Percentiles rank a stretch among this genome's conserved stretches.
Conservation (phyloP, 2,329 filamentous ascomycete genomes). For the Xylariaceae sp. region DNA sequence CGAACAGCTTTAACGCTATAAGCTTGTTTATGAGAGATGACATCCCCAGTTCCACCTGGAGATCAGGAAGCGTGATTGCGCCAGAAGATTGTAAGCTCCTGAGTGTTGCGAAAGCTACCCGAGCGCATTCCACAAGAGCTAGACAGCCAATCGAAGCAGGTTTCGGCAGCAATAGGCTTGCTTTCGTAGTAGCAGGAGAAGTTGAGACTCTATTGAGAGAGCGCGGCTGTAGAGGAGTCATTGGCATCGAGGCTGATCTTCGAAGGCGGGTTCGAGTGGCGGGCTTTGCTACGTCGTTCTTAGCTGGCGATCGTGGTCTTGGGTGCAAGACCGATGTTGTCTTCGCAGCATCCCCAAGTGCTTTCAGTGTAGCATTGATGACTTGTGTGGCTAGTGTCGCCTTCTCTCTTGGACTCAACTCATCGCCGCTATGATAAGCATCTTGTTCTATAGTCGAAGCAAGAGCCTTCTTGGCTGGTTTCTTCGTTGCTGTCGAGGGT, state of each 20-base stretch:
- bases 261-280: constrained; percentile 51
- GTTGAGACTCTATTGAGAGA: constrained; percentile 66
- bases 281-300: constrained; percentile 47
- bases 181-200: constrained; percentile 51
- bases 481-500: constrained; percentile 19
- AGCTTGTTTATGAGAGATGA: constrained; percentile 71
- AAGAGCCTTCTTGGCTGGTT: constrained; percentile 26
- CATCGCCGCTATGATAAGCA: constrained; percentile 42
- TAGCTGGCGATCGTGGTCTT: constrained; percentile 39
- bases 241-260: constrained; percentile 62
- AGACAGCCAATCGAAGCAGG: constrained; percentile 52
- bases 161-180: constrained; percentile 36
- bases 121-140: constrained; percentile 70
- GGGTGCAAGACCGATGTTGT: constrained; percentile 43
- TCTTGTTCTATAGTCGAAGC: constrained; percentile 28
- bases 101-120: constrained; percentile 69
- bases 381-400: constrained; percentile 74
- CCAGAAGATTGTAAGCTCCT: constrained; percentile 61
- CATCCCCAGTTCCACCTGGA: constrained; percentile 77
- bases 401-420: constrained; percentile 63
- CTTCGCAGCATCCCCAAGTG: constrained; percentile 70
- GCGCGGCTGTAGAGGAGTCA: constrained; percentile 66
- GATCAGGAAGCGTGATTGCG: constrained; percentile 60
- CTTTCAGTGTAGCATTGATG: constrained; percentile 73
- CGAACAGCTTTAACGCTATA: constrained; percentile 66